Evolutionary conservation across 345 rosid genomes (phyloP).

Genomic region (Linum usitatissimum): DNA sequence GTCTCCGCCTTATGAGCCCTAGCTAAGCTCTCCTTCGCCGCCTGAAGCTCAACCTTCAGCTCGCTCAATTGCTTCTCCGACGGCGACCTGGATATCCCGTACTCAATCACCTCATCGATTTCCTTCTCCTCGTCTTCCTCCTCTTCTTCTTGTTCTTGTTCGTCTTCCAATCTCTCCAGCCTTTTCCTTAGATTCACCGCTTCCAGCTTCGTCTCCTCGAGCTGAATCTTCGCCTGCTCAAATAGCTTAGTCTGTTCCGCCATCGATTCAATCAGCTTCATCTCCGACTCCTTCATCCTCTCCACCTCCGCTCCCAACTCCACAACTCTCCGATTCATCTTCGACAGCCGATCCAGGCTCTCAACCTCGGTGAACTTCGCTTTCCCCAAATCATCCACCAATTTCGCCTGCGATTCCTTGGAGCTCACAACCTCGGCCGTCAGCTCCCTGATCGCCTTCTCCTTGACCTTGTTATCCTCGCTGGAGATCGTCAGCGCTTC

Average conservation of each 20-base stretch:
- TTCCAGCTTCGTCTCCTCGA: conserved; percentile 42
- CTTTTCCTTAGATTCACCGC: conserved; percentile 29
- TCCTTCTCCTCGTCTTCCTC: conserved; percentile 14
- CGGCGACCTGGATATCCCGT: conserved; percentile 7
- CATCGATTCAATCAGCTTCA: conserved; percentile 29
- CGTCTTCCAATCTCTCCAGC: conserved; percentile 20
- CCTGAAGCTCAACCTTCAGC: conserved; percentile 31
- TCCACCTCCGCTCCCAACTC: conserved; percentile 41
- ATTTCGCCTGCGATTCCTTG: conserved; percentile 23
- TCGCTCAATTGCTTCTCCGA: conserved; percentile 15
- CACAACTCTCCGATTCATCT: conserved; percentile 19
- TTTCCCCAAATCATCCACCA: conserved; percentile 17
- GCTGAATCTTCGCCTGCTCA: no score
- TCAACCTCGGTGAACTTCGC: conserved; percentile 20
- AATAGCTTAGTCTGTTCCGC: conserved; percentile 24
- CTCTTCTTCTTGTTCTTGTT: conserved; percentile 11
- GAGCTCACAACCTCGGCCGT: conserved; percentile 26
- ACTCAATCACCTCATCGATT: conserved; percentile 5
- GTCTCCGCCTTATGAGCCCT: conserved; percentile 29
- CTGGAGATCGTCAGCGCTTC: conserved; percentile 23
- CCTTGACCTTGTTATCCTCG: conserved; percentile 35
- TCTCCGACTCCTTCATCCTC: conserved; percentile 31
- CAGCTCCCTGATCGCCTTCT: conserved; percentile 25
- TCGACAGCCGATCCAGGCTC: conserved; percentile 15
- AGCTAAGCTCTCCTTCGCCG: conserved; percentile 19